phyloP scores from a whole-genome alignment of 2,329 filamentous ascomycete species.

The Allantophomopsis lycopodina region DNA sequence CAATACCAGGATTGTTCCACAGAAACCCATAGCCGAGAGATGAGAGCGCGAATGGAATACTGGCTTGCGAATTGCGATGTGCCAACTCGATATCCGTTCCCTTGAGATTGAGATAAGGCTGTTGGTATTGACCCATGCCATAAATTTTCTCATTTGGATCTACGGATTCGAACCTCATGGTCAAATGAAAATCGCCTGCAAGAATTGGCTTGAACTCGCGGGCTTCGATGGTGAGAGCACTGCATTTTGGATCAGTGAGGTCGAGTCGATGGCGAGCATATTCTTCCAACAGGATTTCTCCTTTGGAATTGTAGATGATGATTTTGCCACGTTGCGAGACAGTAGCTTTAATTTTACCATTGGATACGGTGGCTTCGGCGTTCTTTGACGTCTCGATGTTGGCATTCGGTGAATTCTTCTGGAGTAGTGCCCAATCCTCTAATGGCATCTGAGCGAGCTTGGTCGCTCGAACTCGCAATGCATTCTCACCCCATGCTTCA shows the following conservation, averaged over 20 bases:
- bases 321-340: constrained; percentile 34
- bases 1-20: constrained; percentile 53
- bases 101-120: constrained; percentile 48
- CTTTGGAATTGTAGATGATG: constrained; percentile 27
- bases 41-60: constrained; percentile 46
- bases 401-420: constrained; percentile 8
- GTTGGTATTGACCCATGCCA: constrained; percentile 58
- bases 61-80: constrained; percentile 53
- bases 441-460: constrained; percentile 19
- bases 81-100: constrained; percentile 49
- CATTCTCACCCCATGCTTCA: constrained; percentile 32
- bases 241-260: constrained; percentile 40
- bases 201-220: constrained; percentile 41
- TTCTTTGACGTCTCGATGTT: constrained; percentile 2
- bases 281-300: constrained; percentile 34
- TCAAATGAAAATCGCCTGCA: constrained; percentile 40
- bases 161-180: constrained; percentile 41
- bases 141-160: constrained; percentile 44
- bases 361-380: constrained; percentile 25
- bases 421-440: constrained; percentile 26
- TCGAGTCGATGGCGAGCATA: constrained; percentile 35
- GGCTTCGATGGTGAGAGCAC: constrained; percentile 38
- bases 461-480: constrained; percentile 33
- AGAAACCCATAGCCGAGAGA: constrained; percentile 47
- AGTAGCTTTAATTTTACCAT: constrained; percentile 32